phyloP scores from a whole-genome alignment of 495 filamentous ascomycete species.

The Xylona heveae region DNA sequence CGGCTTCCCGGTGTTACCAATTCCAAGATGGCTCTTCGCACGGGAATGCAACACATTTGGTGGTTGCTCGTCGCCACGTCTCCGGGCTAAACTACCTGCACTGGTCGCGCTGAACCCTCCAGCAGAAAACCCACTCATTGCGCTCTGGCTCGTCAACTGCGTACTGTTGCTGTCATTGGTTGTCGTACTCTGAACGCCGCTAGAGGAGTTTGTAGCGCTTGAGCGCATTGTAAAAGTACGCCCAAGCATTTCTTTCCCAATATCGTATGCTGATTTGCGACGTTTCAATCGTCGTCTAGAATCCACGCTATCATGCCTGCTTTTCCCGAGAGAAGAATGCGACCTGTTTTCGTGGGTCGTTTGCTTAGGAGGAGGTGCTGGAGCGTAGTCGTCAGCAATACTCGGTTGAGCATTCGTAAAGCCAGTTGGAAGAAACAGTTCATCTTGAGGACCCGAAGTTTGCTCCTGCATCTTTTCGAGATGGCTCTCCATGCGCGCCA shows the following conservation, averaged over 20 bases:
- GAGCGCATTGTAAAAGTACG: constrained; percentile 77
- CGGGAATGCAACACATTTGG: constrained; percentile 26
- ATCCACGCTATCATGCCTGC: constrained; percentile 10
- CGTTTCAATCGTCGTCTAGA: constrained; percentile 23
- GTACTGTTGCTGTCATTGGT: constrained; percentile 54
- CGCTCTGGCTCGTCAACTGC: constrained; percentile 53
- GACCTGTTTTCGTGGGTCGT: constrained; percentile 20
- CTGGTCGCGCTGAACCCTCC: constrained; percentile 86
- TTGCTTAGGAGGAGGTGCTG: constrained; percentile 43
- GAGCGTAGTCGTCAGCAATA: constrained; percentile 24
- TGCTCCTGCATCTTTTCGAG: constrained; percentile 49
- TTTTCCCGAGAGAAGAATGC: constrained; percentile 20
- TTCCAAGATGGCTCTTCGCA: constrained; percentile 9
- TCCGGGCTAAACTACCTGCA: constrained; percentile 73
- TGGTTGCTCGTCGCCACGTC: constrained; percentile 31
- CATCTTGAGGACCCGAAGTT: constrained; percentile 22
- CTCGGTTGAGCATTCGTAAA: no score
- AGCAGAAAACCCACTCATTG: constrained; percentile 88
- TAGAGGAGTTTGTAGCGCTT: constrained; percentile 52
- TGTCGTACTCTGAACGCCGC: constrained; percentile 43
- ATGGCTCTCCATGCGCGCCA: constrained; percentile 70
- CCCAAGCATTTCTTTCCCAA: constrained; percentile 44
- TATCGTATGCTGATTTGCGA: constrained; percentile 70
- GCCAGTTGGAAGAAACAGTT: constrained; percentile 8
- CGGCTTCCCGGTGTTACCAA: constrained; percentile 2